These are phyloP conservation scores for Penicillium sp. DNA, from an alignment of 2,329 filamentous ascomycete species.

Conservation along the genomic window DNA sequence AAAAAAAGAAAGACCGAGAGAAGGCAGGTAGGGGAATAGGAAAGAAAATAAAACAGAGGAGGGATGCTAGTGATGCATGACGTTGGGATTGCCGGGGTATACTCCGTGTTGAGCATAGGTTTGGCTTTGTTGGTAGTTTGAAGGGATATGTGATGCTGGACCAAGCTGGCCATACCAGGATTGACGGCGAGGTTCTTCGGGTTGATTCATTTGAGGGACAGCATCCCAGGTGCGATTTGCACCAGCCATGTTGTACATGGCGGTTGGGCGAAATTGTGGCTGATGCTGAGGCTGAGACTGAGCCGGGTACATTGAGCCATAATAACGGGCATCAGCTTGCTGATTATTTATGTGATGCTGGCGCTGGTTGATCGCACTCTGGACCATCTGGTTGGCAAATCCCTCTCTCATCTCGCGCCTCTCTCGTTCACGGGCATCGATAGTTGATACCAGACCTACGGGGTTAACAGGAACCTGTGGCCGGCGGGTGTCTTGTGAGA, in stretches of 20 bases:
- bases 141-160: slow-evolving; percentile 23
- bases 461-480: slow-evolving; percentile 52
- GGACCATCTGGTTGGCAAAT: slow-evolving; percentile 68
- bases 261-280: slow-evolving; percentile 17
- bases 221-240: slow-evolving; percentile 41
- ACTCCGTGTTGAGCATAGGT: slow-evolving; percentile 27
- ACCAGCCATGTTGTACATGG: slow-evolving; percentile 37
- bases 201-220: slow-evolving; percentile 31
- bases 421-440: slow-evolving; percentile 77
- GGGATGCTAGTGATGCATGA: slow-evolving; percentile 21
- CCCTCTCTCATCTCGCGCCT: slow-evolving; percentile 70
- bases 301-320: slow-evolving; percentile 17
- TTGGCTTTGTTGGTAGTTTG: slow-evolving; percentile 30
- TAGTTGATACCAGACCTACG: slow-evolving; percentile 71
- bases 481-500: slow-evolving; percentile 58
- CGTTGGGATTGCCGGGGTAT: slow-evolving; percentile 25
- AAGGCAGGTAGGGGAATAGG: neutral
- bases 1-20: neutral
- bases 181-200: slow-evolving; percentile 34
- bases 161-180: slow-evolving; percentile 35
- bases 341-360: slow-evolving; percentile 49
- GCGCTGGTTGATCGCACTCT: slow-evolving; percentile 70
- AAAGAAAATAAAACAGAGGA: neutral
- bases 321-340: slow-evolving; percentile 18
- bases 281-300: slow-evolving; percentile 19